Evolutionary conservation across 2,329 filamentous ascomycete species (phyloP).

Genomic region (Apiospora phragmitis): DNA sequence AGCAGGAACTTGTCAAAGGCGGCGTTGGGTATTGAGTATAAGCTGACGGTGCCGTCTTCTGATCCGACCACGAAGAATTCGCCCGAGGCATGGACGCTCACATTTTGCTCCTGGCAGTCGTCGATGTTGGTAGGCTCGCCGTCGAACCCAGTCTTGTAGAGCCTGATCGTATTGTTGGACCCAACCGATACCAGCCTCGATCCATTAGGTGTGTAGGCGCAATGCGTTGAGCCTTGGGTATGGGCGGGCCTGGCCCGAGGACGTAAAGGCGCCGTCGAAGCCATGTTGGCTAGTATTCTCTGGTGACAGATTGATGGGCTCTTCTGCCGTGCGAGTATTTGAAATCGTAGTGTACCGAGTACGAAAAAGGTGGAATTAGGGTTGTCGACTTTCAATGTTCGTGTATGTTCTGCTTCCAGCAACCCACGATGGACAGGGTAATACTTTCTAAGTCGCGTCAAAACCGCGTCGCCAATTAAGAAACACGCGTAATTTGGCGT

Average conservation of each 20-base stretch:
- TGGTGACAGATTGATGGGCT: background rate
- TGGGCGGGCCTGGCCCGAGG: slow-evolving; percentile 70
- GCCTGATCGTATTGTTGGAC: slow-evolving; percentile 87
- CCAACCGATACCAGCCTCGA: slow-evolving; percentile 86
- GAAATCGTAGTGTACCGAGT: background rate
- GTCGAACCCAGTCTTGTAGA: slow-evolving; percentile 89
- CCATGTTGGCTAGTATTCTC: slow-evolving; percentile 29
- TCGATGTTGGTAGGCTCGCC: slow-evolving; percentile 92
- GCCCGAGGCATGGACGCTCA: slow-evolving; percentile 73
- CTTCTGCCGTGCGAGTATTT: background rate
- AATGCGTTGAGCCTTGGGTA: slow-evolving; percentile 81
- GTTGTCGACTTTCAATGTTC: background rate
- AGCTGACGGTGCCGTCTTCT: slow-evolving; percentile 94
- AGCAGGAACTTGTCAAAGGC: slow-evolving; percentile 79
- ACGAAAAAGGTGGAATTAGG: background rate
- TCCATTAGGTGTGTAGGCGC: slow-evolving; percentile 88
- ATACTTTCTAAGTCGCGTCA: slow-evolving; percentile 38
- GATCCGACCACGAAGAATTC: slow-evolving; percentile 86
- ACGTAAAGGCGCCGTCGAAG: slow-evolving; percentile 44
- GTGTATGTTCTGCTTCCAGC: slow-evolving; percentile 3
- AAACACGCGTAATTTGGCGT: slow-evolving; percentile 12
- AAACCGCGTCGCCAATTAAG: slow-evolving; percentile 42
- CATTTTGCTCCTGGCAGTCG: slow-evolving; percentile 84
- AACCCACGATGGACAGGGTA: background rate
- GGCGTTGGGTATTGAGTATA: slow-evolving; percentile 78